These are phyloP conservation scores for Hordeum pubiflorum DNA, from an alignment of 202 grass and related monocot species.

Conservation along the genomic window DNA sequence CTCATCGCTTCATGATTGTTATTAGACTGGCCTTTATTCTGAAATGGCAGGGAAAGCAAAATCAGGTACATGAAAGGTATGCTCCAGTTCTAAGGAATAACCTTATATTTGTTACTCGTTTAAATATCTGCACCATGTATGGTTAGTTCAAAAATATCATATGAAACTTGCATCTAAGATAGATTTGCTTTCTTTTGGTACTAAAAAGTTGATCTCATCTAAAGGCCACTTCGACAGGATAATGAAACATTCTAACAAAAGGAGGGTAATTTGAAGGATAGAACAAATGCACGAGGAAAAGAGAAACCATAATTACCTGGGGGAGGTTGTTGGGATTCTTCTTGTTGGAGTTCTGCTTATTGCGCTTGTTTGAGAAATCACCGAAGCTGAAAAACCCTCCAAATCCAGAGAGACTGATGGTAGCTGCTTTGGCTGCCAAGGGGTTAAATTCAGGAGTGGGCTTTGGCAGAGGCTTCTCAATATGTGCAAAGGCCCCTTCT, in stretches of 20 bases:
- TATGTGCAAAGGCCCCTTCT: constrained; percentile 49
- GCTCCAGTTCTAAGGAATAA: not conserved
- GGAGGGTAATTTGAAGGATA: not conserved
- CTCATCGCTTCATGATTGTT: constrained; percentile 66
- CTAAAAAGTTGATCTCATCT: not conserved
- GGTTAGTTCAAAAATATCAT: not conserved
- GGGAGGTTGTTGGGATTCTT: constrained; percentile 51
- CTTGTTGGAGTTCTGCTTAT: constrained; percentile 52
- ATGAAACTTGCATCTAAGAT: not conserved
- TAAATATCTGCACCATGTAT: not conserved
- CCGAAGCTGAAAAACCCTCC: constrained; percentile 73
- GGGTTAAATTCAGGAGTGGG: constrained; percentile 58
- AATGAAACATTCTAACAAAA: not conserved
- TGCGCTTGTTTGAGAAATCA: constrained; percentile 57
- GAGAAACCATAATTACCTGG: constrained; percentile 29
- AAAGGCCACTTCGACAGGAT: not conserved
- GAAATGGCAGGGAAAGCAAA: constrained; percentile 29
- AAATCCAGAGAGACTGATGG: constrained; percentile 80
- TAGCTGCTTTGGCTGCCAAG: constrained; percentile 80
- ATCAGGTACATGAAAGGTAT: constrained; percentile 9
- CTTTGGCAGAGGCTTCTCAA: constrained; percentile 39
- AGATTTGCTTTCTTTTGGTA: constrained; percentile 13
- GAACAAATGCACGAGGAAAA: not conserved
- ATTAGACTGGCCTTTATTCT: constrained; percentile 52
- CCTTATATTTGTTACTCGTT: not conserved